Conservation (phyloP, 2,329 filamentous ascomycete species). For the Hypoxylon sp. region DNA sequence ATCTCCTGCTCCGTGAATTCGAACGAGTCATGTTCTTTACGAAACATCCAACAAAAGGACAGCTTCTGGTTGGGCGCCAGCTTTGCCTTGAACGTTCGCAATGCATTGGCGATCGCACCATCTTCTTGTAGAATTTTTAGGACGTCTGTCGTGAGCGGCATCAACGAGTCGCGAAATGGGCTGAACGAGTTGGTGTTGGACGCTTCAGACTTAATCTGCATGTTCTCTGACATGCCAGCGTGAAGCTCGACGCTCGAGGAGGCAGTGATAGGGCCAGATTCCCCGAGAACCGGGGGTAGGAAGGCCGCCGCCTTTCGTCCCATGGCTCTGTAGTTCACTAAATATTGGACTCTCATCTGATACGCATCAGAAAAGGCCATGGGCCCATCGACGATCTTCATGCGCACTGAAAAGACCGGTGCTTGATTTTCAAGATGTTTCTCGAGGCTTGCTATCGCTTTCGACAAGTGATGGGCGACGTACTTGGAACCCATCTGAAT, state of each 20-base stretch:
- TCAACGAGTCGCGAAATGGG: slow-evolving; percentile 17
- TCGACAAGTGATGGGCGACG: slow-evolving; percentile 11
- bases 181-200: slow-evolving; percentile 5
- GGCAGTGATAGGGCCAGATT: neutral
- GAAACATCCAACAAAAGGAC: slow-evolving; percentile 47
- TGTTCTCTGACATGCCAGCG: slow-evolving; percentile 10
- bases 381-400: neutral
- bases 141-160: neutral
- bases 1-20: slow-evolving; percentile 49
- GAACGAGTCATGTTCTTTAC: slow-evolving; percentile 33
- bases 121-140: neutral
- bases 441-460: slow-evolving; percentile 27
- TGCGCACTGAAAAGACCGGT: slow-evolving; percentile 17
- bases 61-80: slow-evolving; percentile 38
- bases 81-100: neutral
- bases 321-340: slow-evolving; percentile 16
- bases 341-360: slow-evolving; percentile 11
- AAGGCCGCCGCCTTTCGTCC: slow-evolving; percentile 20
- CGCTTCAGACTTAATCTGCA: slow-evolving; percentile 1
- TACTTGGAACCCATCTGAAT: slow-evolving; percentile 1
- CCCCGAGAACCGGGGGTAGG: slow-evolving; percentile 13
- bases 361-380: neutral
- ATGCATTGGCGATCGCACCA: too few species aligned
- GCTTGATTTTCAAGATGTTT: neutral
- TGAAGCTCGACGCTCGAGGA: slow-evolving; percentile 12